Base-by-base conservation (phyloP, 306 rosid genomes). In the Acacia acuminata region DNA sequence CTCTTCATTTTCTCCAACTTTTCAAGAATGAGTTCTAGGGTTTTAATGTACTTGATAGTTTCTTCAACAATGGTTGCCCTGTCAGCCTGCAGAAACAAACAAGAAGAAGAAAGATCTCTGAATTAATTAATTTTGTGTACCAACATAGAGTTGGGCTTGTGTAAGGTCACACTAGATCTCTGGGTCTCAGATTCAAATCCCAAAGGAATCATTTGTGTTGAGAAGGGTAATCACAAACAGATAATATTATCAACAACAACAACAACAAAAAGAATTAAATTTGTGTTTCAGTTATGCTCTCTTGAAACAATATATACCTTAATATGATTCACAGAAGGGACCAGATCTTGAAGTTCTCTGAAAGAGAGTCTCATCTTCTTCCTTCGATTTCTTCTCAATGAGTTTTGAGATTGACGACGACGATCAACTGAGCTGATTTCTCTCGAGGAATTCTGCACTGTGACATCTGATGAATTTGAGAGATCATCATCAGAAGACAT, bases 21-120 rank as follows among this genome's bases (percentile, higher is more conserved):
- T 8, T 86, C 82, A 32, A 85, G 77, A 27, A 78, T 82, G 1
- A 81, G 38, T 45, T 88, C 60, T 13, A 88, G 87, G 80, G 45
- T 15, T 85, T 78, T 73, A 38, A 89, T 86, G 89, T 77, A 79
- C 27, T 76, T 89, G 74, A 89, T 84, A 12, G 93, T 90, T 79
- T 89, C 90, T 58, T 86, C 95, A 13, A 91, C 91, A 48, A 89
- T 82, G 19, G 89, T 86, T 7, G 91, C 84, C 64, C 87, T 87
- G 86, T 89, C 92, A 0, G 86, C 90, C 92, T 91, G 71, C 48
- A 48, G 1, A 19, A 2, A 40, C 32, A 58, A 58, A 25, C 15
- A 3, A 25, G 10, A 8, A 47, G 19, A 65, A 65, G 40, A 65
- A 65, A 65, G 5, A 30, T 15, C 34, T 60, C 55, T 6, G 1